Base-by-base conservation (phyloP, 306 rosid species). In the Datisca glomerata region DNA sequence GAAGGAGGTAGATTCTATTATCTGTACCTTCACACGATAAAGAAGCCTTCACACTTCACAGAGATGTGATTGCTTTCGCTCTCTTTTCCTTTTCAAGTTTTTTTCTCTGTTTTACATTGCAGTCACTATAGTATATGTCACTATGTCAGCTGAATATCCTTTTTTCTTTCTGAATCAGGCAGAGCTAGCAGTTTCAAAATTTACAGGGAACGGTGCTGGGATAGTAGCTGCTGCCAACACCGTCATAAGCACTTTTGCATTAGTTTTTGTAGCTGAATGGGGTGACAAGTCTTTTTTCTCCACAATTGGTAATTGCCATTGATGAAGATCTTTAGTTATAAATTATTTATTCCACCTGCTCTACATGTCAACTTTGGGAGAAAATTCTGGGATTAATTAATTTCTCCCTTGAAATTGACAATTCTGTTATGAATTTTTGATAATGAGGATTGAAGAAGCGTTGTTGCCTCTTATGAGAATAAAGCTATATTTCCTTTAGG, bases 191-290 rank as follows among this genome's bases (percentile, higher is more conserved):
- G 86, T 89, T 67, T 84, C 98, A 20, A 74, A 78, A 38, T 66
- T 89, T 67, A 72, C 84, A 45, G 92, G 93, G 49, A 80, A 89
- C 51, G 86, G 95, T 34, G 79, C 92, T 27, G 96, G 96, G 45
- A 70, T 89, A 49, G 21, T 84, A 49, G 77, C 96, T 28, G 80
- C 81, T 48, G 95, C 93, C 27, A 69, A 71, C 72, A 89, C 98
- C 18, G 69, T 58, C 43, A 43, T 61, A 56, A 84, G 93, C 63
- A 80, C 96, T 11, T 89, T 89, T 55, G 49, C 59, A 43, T 55
- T 89, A 53, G 94, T 89, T 59, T 89, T 89, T 73, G 95, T 89
- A 15, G 95, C 98, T 28, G 95, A 89, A 64, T 89, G 98, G 98
- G 95, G 98, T 14, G 98, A 89, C 57, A 89, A 89, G 52, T 89